Conservation (phyloP, 495 filamentous ascomycete genomes). For the Neurospora hispaniola region DNA sequence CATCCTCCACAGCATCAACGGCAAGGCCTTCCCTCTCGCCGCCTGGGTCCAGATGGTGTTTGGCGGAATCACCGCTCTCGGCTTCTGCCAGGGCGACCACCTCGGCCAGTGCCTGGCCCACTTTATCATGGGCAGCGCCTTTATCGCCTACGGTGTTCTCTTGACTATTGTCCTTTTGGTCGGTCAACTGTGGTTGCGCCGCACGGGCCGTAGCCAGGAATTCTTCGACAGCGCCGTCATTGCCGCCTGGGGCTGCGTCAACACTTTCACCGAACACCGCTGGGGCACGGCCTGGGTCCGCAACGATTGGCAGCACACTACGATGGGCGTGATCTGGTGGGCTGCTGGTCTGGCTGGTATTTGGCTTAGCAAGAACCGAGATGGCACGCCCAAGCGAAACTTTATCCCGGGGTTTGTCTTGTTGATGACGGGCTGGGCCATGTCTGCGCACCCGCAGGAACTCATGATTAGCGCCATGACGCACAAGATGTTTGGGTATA, state of each 20-base stretch:
- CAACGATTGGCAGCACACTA: conserved; percentile 94
- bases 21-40: conserved; percentile 76
- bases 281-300: conserved; percentile 87
- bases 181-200: conserved; percentile 76
- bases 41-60: conserved; percentile 96
- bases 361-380: conserved; percentile 75
- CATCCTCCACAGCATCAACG: conserved; percentile 64
- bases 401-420: conserved; percentile 87
- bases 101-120: conserved; percentile 89
- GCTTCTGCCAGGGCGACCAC: conserved; percentile 91
- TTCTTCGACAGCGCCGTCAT: conserved; percentile 94
- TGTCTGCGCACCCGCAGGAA: conserved; percentile 79
- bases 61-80: conserved; percentile 83
- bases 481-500: conserved; percentile 90
- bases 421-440: conserved; percentile 86
- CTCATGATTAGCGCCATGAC: conserved; percentile 78
- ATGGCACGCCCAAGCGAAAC: conserved; percentile 83
- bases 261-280: conserved; percentile 94
- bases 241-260: conserved; percentile 88
- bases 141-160: conserved; percentile 86
- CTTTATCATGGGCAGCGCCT: conserved; percentile 97
- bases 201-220: conserved; percentile 83
- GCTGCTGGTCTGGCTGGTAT: conserved; percentile 81
- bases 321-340: conserved; percentile 98
- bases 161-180: conserved; percentile 79